These are phyloP conservation scores for Boletus patriciae DNA, from an alignment of 768 basidiomycete species.

Conservation along the genomic window DNA sequence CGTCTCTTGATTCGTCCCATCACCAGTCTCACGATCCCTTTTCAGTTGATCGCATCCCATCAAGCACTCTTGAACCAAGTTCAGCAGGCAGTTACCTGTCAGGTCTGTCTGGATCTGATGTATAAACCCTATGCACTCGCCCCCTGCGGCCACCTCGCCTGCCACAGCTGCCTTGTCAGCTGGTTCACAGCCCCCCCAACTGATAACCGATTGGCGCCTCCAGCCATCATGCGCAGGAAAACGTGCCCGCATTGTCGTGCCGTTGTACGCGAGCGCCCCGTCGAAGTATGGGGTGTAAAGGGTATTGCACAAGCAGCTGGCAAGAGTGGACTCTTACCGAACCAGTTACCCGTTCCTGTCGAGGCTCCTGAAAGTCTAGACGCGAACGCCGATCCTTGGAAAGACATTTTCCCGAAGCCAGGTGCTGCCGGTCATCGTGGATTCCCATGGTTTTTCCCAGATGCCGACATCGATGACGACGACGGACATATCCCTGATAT, in stretches of 20 bases:
- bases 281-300: slow-evolving; percentile 50
- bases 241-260: slow-evolving; percentile 48
- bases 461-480: slow-evolving; percentile 17
- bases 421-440: slow-evolving; percentile 1
- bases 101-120: slow-evolving; percentile 76
- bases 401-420: slow-evolving; percentile 51
- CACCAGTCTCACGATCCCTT: background rate
- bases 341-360: slow-evolving; percentile 25
- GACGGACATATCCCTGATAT: slow-evolving; percentile 16
- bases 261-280: slow-evolving; percentile 44
- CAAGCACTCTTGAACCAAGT: slow-evolving; percentile 52
- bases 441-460: slow-evolving; percentile 29
- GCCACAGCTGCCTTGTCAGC: slow-evolving; percentile 66
- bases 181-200: slow-evolving; percentile 64
- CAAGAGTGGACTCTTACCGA: slow-evolving; percentile 50
- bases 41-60: slow-evolving; percentile 52
- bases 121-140: slow-evolving; percentile 71
- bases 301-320: slow-evolving; percentile 46
- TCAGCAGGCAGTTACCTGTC: slow-evolving; percentile 68
- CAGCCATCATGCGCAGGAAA: slow-evolving; percentile 38
- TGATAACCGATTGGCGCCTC: slow-evolving; percentile 26
- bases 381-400: slow-evolving; percentile 59
- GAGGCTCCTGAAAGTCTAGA: slow-evolving; percentile 28
- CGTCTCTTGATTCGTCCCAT: background rate
- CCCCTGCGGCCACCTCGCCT: slow-evolving; percentile 74